Evolutionary conservation across 1,139 yeast species (phyloP).

Genomic region (Saccharomyces pastorianus): DNA sequence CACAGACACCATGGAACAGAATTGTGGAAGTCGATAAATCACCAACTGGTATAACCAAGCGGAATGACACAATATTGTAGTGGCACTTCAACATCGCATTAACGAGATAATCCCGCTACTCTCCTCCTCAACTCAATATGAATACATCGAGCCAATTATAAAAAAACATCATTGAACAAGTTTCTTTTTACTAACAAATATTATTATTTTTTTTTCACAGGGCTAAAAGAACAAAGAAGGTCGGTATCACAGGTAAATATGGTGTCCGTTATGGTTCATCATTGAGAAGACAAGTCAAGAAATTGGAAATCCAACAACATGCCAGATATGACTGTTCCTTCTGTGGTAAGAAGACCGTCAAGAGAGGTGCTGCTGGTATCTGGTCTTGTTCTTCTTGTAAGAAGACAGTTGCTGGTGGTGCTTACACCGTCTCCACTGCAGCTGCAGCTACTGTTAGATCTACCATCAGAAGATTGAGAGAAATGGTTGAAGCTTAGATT

Average conservation of each 20-base stretch:
- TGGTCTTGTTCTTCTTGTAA: conserved; percentile 94
- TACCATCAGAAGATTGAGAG: conserved; percentile 99
- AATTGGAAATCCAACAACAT: conserved; percentile 98
- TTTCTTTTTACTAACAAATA: background rate
- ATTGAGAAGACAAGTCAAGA: conserved; percentile 98
- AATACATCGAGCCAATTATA: background rate
- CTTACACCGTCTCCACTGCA: conserved; percentile 97
- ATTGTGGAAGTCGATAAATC: too few species aligned
- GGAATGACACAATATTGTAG: background rate
- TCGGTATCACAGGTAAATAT: conserved; percentile 99
- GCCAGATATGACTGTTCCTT: conserved; percentile 98
- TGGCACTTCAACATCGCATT: too few species aligned
- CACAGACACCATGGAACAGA: too few species aligned
- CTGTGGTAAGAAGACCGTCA: conserved; percentile 99
- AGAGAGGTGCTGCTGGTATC: conserved; percentile 98
- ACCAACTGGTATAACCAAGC: too few species aligned
- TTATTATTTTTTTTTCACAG: conserved; percentile 34
- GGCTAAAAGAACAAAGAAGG: conserved; percentile 99
- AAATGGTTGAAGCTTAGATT: conserved; percentile 93
- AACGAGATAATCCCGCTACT: too few species aligned
- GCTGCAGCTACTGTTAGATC: conserved; percentile 99
- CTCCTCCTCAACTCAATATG: background rate
- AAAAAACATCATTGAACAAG: background rate
- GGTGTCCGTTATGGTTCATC: conserved; percentile 99
- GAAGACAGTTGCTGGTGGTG: conserved; percentile 99